Evolutionary conservation across 2,329 filamentous ascomycete genomes (phyloP).

Genomic region (Pseudogymnoascus sp.): DNA sequence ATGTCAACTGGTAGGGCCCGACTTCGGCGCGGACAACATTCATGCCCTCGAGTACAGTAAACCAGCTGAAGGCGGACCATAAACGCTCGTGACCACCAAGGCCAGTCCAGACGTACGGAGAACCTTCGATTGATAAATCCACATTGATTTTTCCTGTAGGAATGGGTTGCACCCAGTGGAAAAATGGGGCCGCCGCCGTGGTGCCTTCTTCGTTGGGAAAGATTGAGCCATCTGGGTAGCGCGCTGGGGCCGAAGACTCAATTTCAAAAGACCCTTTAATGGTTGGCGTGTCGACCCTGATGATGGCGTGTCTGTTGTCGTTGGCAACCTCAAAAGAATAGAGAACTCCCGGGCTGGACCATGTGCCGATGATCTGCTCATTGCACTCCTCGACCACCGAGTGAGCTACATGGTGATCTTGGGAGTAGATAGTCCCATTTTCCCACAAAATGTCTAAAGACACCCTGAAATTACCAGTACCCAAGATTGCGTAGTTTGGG

Average conservation of each 20-base stretch:
- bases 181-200: constrained; percentile 16
- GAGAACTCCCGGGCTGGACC: background rate
- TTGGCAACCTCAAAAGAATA: background rate
- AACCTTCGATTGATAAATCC: constrained; percentile 16
- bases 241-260: constrained; percentile 16
- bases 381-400: constrained; percentile 22
- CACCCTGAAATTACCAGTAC: constrained; percentile 25
- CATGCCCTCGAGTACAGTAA: constrained; percentile 12
- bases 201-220: constrained; percentile 3
- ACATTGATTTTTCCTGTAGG: constrained; percentile 15
- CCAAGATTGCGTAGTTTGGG: constrained; percentile 26
- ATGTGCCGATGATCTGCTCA: background rate
- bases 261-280: constrained; percentile 16
- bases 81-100: constrained; percentile 23
- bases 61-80: constrained; percentile 22
- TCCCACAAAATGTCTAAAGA: constrained; percentile 22
- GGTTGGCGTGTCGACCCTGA: background rate
- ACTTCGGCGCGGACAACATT: background rate
- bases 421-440: constrained; percentile 20
- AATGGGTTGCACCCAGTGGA: constrained; percentile 20
- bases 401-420: constrained; percentile 22
- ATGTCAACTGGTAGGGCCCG: background rate
- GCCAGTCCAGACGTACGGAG: constrained; percentile 16
- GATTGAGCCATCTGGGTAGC: constrained; percentile 16
- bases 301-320: background rate